Evolutionary conservation across 192 early-diverging fungal genomes (phyloP).

Genomic region (Mortierella alpina): DNA sequence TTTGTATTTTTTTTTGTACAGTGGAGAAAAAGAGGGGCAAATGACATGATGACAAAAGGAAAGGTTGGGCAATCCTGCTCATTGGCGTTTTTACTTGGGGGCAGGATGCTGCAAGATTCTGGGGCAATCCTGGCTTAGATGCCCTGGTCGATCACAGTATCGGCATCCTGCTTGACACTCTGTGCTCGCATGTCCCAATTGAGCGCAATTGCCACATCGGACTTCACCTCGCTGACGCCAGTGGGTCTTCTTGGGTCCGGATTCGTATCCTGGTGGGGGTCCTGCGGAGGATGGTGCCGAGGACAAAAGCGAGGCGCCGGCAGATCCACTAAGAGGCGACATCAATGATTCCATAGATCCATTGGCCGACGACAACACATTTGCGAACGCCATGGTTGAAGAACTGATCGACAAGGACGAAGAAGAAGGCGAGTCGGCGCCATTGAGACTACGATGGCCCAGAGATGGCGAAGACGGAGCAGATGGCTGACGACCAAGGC

Average conservation of each 20-base stretch:
- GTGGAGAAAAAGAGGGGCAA: too few species aligned
- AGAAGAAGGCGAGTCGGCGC: slow-evolving; percentile 20
- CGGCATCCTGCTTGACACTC: slow-evolving; percentile 57
- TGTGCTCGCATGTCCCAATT: slow-evolving; percentile 57
- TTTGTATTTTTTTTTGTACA: too few species aligned
- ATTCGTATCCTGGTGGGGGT: slow-evolving; percentile 31
- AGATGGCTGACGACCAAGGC: slow-evolving; percentile 40
- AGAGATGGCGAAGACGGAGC: slow-evolving; percentile 34
- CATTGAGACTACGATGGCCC: slow-evolving; percentile 12
- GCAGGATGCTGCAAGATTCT: neutral
- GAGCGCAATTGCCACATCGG: slow-evolving; percentile 64
- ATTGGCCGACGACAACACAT: slow-evolving; percentile 7
- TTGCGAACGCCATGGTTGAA: slow-evolving; percentile 5
- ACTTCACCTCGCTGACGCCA: slow-evolving; percentile 47
- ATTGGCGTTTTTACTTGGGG: neutral
- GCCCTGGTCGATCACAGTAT: slow-evolving; percentile 48
- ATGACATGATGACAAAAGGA: neutral
- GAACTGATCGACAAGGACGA: slow-evolving; percentile 11
- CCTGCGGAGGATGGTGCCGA: slow-evolving; percentile 11
- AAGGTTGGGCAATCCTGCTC: neutral
- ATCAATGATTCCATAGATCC: slow-evolving; percentile 26
- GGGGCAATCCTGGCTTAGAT: slow-evolving; percentile 57
- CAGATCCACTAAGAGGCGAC: slow-evolving; percentile 20
- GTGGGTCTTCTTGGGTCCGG: slow-evolving; percentile 33
- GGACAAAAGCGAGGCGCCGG: slow-evolving; percentile 17